Evolutionary conservation across 164 flowering plant species (phyloP).

Genomic region (Tetrastigma voinierianum): DNA sequence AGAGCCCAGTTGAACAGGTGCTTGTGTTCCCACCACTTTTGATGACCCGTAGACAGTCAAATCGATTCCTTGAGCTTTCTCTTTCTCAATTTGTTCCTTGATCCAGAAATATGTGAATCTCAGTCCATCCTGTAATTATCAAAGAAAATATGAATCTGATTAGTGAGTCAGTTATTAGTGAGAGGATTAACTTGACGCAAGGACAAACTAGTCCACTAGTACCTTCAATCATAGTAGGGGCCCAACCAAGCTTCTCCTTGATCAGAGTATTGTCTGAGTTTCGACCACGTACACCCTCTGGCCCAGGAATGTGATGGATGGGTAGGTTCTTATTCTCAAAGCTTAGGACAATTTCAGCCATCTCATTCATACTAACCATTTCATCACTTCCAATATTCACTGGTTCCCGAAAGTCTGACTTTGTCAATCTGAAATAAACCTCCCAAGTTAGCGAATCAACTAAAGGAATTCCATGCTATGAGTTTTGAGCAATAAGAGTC

Average conservation of each 20-base stretch:
- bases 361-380: conserved; percentile 98
- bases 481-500: too few relatives aligned
- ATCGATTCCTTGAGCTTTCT: conserved; percentile 68
- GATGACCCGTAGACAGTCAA: conserved; percentile 80
- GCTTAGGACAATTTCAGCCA: conserved; percentile 95
- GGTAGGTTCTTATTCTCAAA: conserved; percentile 82
- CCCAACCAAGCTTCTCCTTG: conserved; percentile 97
- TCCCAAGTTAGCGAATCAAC: background rate
- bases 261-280: conserved; percentile 97
- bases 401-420: conserved; percentile 94
- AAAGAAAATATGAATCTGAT: conserved; percentile 5
- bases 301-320: conserved; percentile 95
- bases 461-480: background rate
- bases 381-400: conserved; percentile 97
- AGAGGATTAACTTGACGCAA: background rate
- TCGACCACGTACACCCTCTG: conserved; percentile 94
- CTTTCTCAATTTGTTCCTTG: conserved; percentile 92
- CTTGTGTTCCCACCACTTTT: conserved; percentile 96
- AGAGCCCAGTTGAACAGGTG: conserved; percentile 94
- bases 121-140: conserved; percentile 71
- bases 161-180: background rate
- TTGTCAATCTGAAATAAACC: conserved; percentile 59
- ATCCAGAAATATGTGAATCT: conserved; percentile 94
- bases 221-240: conserved; percentile 95
- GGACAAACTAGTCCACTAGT: conserved; percentile 11